phyloP scores from a whole-genome alignment of 768 basidiomycete genomes.

The Kwoniella sp. region DNA sequence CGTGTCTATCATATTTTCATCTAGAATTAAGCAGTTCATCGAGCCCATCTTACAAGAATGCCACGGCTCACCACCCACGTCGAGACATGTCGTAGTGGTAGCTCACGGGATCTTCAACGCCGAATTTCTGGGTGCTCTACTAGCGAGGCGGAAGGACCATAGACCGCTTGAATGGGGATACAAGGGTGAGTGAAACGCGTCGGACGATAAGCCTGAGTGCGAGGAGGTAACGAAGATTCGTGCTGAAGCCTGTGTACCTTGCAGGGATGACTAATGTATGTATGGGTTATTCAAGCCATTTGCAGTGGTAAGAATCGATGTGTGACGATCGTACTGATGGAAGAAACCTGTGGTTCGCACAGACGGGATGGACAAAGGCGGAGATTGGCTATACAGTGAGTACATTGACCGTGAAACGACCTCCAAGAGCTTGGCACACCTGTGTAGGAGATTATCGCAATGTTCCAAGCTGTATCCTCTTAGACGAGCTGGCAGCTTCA shows the following conservation, averaged over 20 bases:
- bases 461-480: too few relatives aligned
- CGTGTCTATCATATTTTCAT: background rate
- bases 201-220: background rate
- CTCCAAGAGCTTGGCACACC: background rate
- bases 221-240: too few relatives aligned
- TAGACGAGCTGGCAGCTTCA: background rate
- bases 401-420: background rate
- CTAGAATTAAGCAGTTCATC: slow-evolving; percentile 55
- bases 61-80: slow-evolving; percentile 32
- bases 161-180: slow-evolving; percentile 49
- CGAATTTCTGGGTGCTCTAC: slow-evolving; percentile 56
- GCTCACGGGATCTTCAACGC: slow-evolving; percentile 59
- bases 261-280: slow-evolving; percentile 54
- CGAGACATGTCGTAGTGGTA: slow-evolving; percentile 55
- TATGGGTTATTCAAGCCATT: background rate
- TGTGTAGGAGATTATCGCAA: too few relatives aligned
- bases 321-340: slow-evolving; percentile 51
- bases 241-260: background rate
- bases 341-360: background rate
- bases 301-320: too few relatives aligned
- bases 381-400: slow-evolving; percentile 50
- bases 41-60: slow-evolving; percentile 52
- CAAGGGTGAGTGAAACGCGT: slow-evolving; percentile 38
- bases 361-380: slow-evolving; percentile 55
- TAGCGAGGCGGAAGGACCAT: slow-evolving; percentile 45